Evolutionary conservation across 2,329 filamentous ascomycete species (phyloP).

Genomic region (Laburnicola sp.): DNA sequence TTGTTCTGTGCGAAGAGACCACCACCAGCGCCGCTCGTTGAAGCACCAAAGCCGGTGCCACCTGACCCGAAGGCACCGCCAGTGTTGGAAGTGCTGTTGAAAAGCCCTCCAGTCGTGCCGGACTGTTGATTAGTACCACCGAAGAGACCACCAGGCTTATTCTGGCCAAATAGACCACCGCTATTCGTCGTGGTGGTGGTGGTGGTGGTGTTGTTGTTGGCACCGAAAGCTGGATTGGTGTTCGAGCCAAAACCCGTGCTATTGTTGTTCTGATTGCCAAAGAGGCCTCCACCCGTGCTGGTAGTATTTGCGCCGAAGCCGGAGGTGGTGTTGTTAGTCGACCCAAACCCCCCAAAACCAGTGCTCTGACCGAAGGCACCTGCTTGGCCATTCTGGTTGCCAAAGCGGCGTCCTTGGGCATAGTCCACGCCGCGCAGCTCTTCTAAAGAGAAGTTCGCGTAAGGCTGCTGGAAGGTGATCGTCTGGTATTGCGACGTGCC

Average conservation of each 20-base stretch:
- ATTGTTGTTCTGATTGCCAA: conserved; percentile 47
- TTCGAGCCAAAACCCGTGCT: conserved; percentile 40
- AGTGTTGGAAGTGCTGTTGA: conserved; percentile 40
- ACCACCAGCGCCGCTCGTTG: conserved; percentile 25
- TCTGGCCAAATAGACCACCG: conserved; percentile 40
- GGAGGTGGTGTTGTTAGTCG: conserved; percentile 45
- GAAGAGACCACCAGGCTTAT: conserved; percentile 47
- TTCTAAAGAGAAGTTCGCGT: conserved; percentile 88
- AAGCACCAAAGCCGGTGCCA: conserved; percentile 43
- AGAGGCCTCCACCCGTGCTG: conserved; percentile 49
- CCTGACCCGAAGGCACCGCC: conserved; percentile 42
- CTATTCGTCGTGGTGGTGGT: background rate
- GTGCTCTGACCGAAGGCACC: conserved; percentile 78
- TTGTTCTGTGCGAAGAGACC: conserved; percentile 56
- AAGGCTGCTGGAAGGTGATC: conserved; percentile 75
- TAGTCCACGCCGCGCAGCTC: conserved; percentile 75
- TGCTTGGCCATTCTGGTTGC: conserved; percentile 76
- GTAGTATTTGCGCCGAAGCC: conserved; percentile 54
- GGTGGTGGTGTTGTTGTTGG: conserved; percentile 30
- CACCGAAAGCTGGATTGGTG: conserved; percentile 31
- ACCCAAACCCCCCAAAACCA: conserved; percentile 54
- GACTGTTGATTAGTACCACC: conserved; percentile 34
- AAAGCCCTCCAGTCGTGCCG: conserved; percentile 38
- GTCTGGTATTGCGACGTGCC: conserved; percentile 72
- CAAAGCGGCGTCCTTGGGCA: conserved; percentile 78